A percentile compares a stretch with the other conserved stretches of the same genome.
These are phyloP conservation scores for Melastoma malabathricum DNA, from an alignment of 345 rosid species.

Conservation along the genomic window DNA sequence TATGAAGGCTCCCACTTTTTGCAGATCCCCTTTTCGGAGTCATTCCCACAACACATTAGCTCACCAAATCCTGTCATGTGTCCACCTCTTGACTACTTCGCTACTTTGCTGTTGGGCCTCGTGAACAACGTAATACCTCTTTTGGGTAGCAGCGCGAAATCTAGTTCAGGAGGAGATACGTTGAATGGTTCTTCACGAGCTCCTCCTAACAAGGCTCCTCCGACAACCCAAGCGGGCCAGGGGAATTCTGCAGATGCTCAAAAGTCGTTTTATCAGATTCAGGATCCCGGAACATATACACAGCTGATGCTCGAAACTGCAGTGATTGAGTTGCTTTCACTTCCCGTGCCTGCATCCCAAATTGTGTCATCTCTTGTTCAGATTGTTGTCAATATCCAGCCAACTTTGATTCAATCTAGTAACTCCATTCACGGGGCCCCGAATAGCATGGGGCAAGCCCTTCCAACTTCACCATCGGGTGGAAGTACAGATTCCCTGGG, in stretches of 20 bases:
- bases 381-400: slow-evolving; percentile 81
- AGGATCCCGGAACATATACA: slow-evolving; percentile 93
- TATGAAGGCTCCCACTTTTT: slow-evolving; percentile 10
- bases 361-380: slow-evolving; percentile 81
- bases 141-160: slow-evolving; percentile 55
- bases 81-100: slow-evolving; percentile 91
- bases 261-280: slow-evolving; percentile 89
- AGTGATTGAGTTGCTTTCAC: slow-evolving; percentile 87
- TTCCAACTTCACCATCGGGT: slow-evolving; percentile 92
- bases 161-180: slow-evolving; percentile 50
- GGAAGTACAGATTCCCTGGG: slow-evolving; percentile 92
- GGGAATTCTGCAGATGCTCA: slow-evolving; percentile 62
- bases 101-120: slow-evolving; percentile 66
- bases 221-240: slow-evolving; percentile 64
- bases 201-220: slow-evolving; percentile 48
- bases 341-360: slow-evolving; percentile 79
- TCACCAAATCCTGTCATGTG: slow-evolving; percentile 50
- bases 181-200: slow-evolving; percentile 41
- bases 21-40: slow-evolving; percentile 93
- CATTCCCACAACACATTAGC: slow-evolving; percentile 73
- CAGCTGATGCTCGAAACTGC: slow-evolving; percentile 94
- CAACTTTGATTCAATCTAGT: slow-evolving; percentile 87
- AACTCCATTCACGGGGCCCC: slow-evolving; percentile 71
- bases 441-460: slow-evolving; percentile 49
- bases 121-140: slow-evolving; percentile 94